Conservation (phyloP, 2,329 filamentous ascomycete genomes). For the Trichoderma pleuroti region DNA sequence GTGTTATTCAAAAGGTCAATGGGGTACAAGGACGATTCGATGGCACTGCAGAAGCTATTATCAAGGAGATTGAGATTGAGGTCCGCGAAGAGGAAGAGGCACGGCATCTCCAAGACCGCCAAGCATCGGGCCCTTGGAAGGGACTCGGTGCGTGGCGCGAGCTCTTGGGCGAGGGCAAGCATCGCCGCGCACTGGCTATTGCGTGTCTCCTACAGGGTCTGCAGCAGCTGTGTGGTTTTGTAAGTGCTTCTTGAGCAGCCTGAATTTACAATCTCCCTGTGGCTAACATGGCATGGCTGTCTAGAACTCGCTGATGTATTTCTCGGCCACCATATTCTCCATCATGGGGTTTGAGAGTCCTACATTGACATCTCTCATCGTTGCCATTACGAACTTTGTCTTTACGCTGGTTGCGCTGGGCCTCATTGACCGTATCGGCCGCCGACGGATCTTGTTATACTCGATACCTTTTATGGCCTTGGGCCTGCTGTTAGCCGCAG, state of each 20-base stretch:
- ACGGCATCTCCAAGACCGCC: constrained; percentile 34
- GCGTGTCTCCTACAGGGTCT: constrained; percentile 82
- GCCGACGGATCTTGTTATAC: constrained; percentile 73
- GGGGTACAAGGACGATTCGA: constrained; percentile 44
- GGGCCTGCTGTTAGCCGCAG: constrained; percentile 66
- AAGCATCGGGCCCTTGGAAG: constrained; percentile 28
- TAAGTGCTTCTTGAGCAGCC: constrained; percentile 38
- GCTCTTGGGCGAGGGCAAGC: constrained; percentile 56
- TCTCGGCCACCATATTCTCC: constrained; percentile 76
- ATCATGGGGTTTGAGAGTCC: constrained; percentile 75
- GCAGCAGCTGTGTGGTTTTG: constrained; percentile 85
- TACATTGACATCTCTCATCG: constrained; percentile 73
- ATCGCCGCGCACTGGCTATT: constrained; percentile 73
- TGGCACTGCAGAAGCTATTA: constrained; percentile 53
- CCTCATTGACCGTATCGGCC: constrained; percentile 75
- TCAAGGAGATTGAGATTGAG: constrained; percentile 70
- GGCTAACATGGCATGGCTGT: neutral
- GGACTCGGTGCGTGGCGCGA: constrained; percentile 50
- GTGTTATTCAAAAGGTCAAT: constrained; percentile 64
- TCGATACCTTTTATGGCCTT: constrained; percentile 81
- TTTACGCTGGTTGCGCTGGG: constrained; percentile 73
- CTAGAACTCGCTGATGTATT: constrained; percentile 88
- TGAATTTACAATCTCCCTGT: neutral
- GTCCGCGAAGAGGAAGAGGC: constrained; percentile 65
- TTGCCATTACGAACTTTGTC: constrained; percentile 78